Base-by-base conservation (phyloP, 768 basidiomycete genomes). In the Clitopilus passeckerianus region DNA sequence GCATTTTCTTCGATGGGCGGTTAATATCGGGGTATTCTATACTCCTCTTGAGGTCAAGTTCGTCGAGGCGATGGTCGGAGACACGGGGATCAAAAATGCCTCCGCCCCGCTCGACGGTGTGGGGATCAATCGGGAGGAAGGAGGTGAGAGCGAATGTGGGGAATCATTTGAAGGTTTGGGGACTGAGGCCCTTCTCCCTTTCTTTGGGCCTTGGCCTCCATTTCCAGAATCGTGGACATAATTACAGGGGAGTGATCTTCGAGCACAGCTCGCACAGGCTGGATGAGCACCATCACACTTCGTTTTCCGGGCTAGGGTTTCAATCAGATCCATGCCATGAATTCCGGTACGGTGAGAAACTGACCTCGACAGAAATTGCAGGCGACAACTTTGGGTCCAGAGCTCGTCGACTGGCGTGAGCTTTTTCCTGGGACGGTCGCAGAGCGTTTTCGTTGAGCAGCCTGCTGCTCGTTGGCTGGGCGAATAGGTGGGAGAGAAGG, bases 211-310 rank as follows among this genome's bases (percentile, higher is more conserved):
- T 58, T 71, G 63, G 10, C 75, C 75, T 61, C 71, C 75, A 18
- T 66, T 59, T 56, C 64, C 67, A 34, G 72, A 75, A 63, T 91
- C 89, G 66, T 92, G 89, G 43, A 87, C 87, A 73, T 93, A 93
- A 70, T 86, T 89, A 77, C 91, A 93, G 46, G 81, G 78, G 68
- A 93, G 78, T 44, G 83, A 81, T 64, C 91, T 79, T 61, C 89
- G 87, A 60, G 86, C 84, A 71, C 91, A 93, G 72, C 90, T 91
- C 57, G 88, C 85, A 70, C 91, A 93, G 24, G 87, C 81, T 30
- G 91, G 91, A 67, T 90, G 90, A n/a, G 80, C 88, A 41, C 91
- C 91, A 70, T 93, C 91, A 65, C 91, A 93, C 70, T 91, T 88
- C 18, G 91, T 93, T 76, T 93, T 93, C 60, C 91, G 91, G 34